Base-by-base conservation (phyloP, 495 filamentous ascomycete genomes). In the Penicillium desertorum region DNA sequence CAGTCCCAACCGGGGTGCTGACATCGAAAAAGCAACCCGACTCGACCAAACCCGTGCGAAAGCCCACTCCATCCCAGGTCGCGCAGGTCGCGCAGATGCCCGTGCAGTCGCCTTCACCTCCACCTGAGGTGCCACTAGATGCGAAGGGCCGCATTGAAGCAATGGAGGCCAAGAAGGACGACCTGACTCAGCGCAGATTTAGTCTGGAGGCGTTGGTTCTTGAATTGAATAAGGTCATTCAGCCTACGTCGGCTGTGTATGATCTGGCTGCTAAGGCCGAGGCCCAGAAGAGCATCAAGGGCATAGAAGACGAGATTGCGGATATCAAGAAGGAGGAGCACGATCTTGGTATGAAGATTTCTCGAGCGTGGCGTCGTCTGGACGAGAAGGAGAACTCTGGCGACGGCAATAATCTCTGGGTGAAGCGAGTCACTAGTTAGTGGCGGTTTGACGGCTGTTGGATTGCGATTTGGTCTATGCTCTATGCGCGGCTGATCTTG, bases 281-380 rank as follows among this genome's bases (percentile, higher is more conserved):
- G 39, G 86, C 92, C 65, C 92, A 91, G 72, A 80, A 75, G 58
- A 89, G 85, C 58, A 81, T 95, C 3, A 83, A 86, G 61, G 77
- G 74, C 34, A 75, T 95, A n/a, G 79, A 84, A 42, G 76, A 75
- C 56, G 90, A 95, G 70, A 79, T 95, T 37, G 87, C 86, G 8
- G 90, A 95, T 51, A 83, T 96, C 23, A 81, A 84, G 73, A 79
- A 84, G 56, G 85, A 94, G 71, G 86, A 92, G 65, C 91, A 96
- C 66, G 92, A 96, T 58, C 76, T 93, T 39, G 92, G 92, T 10
- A 66, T 98, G 63, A 90, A 86, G 74, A 70, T 96, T 42, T 85
- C 93, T 65, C 73, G 91, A 47, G 89, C 90, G 6, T 92, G 86
- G 74, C 92, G 90, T 70, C 80, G 88, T 56, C 76, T 83, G 54